A percentile compares a stretch with the other conserved stretches of the same genome.
phyloP scores from a whole-genome alignment of 2,329 filamentous ascomycete genomes.

The Coniochaeta ligniaria region DNA sequence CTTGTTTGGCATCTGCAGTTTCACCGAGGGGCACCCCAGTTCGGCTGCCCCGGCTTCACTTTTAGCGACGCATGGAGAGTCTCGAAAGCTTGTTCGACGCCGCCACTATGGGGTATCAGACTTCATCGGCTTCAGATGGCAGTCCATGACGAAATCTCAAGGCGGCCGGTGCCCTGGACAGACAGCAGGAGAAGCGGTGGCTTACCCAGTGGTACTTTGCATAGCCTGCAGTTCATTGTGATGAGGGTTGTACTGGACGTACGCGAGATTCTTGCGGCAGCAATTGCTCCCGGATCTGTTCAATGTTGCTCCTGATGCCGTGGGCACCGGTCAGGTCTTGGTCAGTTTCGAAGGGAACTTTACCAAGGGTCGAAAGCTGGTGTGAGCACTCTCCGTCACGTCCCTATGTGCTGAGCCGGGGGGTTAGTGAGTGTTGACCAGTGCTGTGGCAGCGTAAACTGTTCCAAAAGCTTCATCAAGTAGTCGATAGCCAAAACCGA shows the following conservation, averaged over 20 bases:
- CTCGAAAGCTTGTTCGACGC: not conserved
- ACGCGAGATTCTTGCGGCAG: not conserved
- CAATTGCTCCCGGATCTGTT: not conserved
- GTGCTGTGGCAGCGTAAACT: too few relatives aligned
- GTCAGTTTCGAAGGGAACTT: not conserved
- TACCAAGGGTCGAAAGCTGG: not conserved
- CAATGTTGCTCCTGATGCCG: not conserved
- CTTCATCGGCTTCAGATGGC: not conserved
- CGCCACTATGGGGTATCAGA: not conserved
- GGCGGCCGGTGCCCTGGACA: not conserved
- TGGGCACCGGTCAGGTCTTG: not conserved
- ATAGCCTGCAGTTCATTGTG: not conserved
- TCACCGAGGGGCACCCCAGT: not conserved
- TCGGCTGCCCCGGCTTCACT: not conserved
- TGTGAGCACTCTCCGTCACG: not conserved
- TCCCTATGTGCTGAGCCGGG: not conserved
- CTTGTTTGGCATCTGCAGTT: not conserved
- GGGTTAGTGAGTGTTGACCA: too few relatives aligned
- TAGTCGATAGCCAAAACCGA: not conserved
- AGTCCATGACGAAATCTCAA: not conserved
- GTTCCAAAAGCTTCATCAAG: not conserved
- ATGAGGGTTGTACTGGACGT: too few relatives aligned
- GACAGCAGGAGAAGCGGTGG: not conserved
- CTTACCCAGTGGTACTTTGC: not conserved
- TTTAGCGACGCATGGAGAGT: not conserved